Base-by-base conservation (phyloP, 306 rosid genomes). In the Fragaria vesca region DNA sequence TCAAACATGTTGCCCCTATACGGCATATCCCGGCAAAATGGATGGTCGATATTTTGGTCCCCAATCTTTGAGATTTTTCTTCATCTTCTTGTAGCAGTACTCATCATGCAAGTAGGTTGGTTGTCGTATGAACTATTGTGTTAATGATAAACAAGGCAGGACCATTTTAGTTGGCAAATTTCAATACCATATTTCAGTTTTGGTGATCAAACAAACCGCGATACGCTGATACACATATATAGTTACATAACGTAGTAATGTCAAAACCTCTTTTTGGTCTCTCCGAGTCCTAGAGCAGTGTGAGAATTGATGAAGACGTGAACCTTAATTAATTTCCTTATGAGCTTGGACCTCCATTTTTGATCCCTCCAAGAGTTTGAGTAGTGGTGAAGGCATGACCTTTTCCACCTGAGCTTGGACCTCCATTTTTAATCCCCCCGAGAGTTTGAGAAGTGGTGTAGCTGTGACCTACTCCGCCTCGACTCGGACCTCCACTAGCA, bases 341-440 rank as follows among this genome's bases (percentile, higher is more conserved):
- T 1, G 82, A 2, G 75, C 82, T 62, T 16, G 85, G 83, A 67
- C 87, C 85, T 0, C 82, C 81, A 50, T 45, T 12, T 38, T 38
- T 81, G 30, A 74, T 81, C 43, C 68, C 87, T 75, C 82, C 79
- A 6, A 78, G 79, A 66, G 72, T 78, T 63, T 76, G 76, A 12
- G 71, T 68, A 60, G 65, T 71, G 18, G 72, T 52, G 83, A 47
- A 60, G 4, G 54, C 76, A 38, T 78, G 83, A 51, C 63, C 87
- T 20, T 36, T 13, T 50, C 46, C 82, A 0, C 87, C 73, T 2
- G 83, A 4, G 79, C 82, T 62, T n/a, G 87, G 87, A 61, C 89
- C 87, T 0, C 82, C 82, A 51, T 51, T 12, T 38, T 38, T 81
- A 12, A 74, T 81, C 43, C 62, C 87, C 69, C 78, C 76, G 6